These are phyloP conservation scores for Boletus speciosus DNA, from an alignment of 768 basidiomycete species.

Conservation along the genomic window DNA sequence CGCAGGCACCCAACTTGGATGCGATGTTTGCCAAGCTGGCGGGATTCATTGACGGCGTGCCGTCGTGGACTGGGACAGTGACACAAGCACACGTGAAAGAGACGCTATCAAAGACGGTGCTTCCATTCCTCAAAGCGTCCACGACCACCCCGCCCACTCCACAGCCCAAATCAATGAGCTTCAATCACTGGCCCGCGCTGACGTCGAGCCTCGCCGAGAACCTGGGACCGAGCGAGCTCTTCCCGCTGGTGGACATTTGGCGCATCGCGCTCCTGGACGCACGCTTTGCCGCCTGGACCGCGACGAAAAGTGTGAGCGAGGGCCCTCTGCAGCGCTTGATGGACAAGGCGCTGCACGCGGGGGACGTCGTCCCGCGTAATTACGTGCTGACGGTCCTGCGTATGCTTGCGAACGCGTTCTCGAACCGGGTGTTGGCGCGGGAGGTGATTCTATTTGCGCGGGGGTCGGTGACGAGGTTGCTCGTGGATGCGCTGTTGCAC, in stretches of 20 bases:
- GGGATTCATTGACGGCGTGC: constrained; percentile 54
- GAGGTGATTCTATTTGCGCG: constrained; percentile 38
- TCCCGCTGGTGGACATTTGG: constrained; percentile 84
- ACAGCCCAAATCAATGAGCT: constrained; percentile 34
- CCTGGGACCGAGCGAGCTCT: constrained; percentile 56
- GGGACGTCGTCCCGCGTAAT: constrained; percentile 41
- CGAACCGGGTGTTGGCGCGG: constrained; percentile 37
- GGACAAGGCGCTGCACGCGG: constrained; percentile 38
- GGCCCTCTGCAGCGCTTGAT: constrained; percentile 48
- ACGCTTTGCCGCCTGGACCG: constrained; percentile 49
- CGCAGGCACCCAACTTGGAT: constrained; percentile 66
- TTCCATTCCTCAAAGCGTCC: constrained; percentile 65
- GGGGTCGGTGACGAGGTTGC: constrained; percentile 43
- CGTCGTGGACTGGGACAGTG: constrained; percentile 33
- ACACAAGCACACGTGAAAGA: constrained; percentile 43
- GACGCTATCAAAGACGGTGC: constrained; percentile 44
- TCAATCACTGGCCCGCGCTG: constrained; percentile 48
- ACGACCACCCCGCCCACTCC: constrained; percentile 23
- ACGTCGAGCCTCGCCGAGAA: constrained; percentile 41
- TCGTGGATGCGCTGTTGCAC: constrained; percentile 69
- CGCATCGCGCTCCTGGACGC: constrained; percentile 71
- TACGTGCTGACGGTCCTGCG: constrained; percentile 64
- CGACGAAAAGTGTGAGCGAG: constrained; percentile 27
- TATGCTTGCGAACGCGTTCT: constrained; percentile 66
- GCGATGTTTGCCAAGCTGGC: constrained; percentile 58